Conservation (phyloP, 306 rosid species). For the Luffa acutangula region DNA sequence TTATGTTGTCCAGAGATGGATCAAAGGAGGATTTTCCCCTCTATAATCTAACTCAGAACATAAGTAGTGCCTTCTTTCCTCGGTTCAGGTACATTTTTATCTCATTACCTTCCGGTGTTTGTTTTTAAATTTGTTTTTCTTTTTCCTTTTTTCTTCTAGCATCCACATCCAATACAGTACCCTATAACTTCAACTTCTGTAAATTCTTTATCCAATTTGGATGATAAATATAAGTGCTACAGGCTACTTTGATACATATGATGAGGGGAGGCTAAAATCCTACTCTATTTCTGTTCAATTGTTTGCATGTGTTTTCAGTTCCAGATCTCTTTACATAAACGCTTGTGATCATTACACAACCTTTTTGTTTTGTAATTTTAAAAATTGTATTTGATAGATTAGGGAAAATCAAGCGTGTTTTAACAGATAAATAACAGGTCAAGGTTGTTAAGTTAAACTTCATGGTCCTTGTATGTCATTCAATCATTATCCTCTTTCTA, state of each 20-base stretch:
- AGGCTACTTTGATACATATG: background rate
- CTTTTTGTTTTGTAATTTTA: background rate
- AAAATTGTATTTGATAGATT: background rate
- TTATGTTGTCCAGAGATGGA: conserved; percentile 29
- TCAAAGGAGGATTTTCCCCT: conserved; percentile 26
- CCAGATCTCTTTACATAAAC: background rate
- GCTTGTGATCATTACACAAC: background rate
- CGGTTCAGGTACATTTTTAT: conserved; percentile 53
- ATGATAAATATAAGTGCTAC: background rate
- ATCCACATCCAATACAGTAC: background rate
- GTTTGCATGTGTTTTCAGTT: background rate
- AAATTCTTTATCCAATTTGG: background rate
- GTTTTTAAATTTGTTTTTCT: background rate
- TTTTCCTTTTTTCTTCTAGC: background rate
- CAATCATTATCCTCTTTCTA: background rate
- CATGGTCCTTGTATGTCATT: background rate
- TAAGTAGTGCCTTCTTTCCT: conserved; percentile 68
- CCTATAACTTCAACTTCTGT: background rate
- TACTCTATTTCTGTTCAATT: background rate
- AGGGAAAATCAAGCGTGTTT: background rate
- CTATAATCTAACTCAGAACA: conserved; percentile 51
- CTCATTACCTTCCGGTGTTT: background rate
- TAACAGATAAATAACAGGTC: background rate
- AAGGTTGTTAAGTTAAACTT: background rate
- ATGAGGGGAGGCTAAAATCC: background rate